Evolutionary conservation across 495 filamentous ascomycete genomes (phyloP), one percentile per base, ranked within the genome.

Genomic region (Neurospora sp.): DNA sequence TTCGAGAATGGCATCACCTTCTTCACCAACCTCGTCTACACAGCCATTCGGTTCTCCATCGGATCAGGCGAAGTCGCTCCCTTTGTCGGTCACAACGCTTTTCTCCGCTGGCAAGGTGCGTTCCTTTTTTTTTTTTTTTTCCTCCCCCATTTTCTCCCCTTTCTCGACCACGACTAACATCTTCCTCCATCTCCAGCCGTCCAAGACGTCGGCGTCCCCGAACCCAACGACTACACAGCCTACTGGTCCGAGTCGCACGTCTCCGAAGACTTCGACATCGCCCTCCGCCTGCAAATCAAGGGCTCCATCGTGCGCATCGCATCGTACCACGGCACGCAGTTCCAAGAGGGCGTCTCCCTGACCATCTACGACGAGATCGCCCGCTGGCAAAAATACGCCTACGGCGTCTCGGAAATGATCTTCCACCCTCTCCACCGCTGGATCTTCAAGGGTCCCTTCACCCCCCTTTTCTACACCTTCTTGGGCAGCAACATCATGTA

Each of bases 181-280:
- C 3, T 0, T 3, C 27, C 27, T 11, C 2, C 6, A 83, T 37
- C 35, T 37, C 35, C 84, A 71, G 91, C 91, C 44, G 85, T 93
- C 48, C 91, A 93, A 79, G 84, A 90, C 69, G 88, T 93, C 46
- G 86, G 87, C 7, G 92, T 92, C 78, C 75, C 82, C 71, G 84
- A 86, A 48, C 84, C 87, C 71, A 85, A 89, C 69, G 88, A 88
- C 22, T 87, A 89, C 46, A 82, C 91, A 74, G 92, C 92, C 77
- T 93, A 88, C 80, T 93, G 91, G 91, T 93, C 91, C 5, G 91
- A 93, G 80, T 86, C 85, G 5, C 90, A 90, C 75, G 91, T 93
- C 20, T 93, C 91, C 11, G 91, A 93, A 75, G 91, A 93, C 76
- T 93, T 93, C 74, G 91, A 93, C 71, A 92, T 93, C 88, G 89